Base-by-base conservation (phyloP, 345 rosid species). In the Corchorus capsularis region DNA sequence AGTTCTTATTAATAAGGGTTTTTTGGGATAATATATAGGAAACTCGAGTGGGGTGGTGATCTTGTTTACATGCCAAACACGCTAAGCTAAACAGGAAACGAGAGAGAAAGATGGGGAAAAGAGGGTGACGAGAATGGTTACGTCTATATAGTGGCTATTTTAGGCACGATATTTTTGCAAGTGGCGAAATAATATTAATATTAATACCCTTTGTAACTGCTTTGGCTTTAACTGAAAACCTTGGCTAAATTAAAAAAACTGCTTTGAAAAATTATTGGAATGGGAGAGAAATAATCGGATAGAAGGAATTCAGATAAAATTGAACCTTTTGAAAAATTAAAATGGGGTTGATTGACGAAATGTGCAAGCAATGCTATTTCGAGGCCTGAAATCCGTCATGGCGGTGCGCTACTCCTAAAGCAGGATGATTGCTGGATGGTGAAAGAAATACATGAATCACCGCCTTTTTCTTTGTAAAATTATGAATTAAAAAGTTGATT, bases 181-280 rank as follows among this genome's bases (percentile, higher is more conserved):
- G 80, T 76, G 57, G 82, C 49, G 15, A 50, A 41, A 50, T 22
- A 43, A 15, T 47, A 57, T 1, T 22, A 43, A 15, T 47, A 57
- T 1, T 2, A 6, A 60, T 65, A 71, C 74, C 35, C 52, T 56
- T 68, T 27, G 76, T 64, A 77, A 71, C 72, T 84, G 80, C 54
- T 75, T 77, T 61, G 63, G 32, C 79, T 85, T 85, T 77, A 85
- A 74, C 83, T 73, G 79, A 35, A 15, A 15, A 62, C 16, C 65
- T 34, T 15, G 5, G 43, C 43, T 9, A 0, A 27, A 27, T 27
- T 27, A 0, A 39, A 73, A 61, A 53, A 34, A 62, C 43, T 6
- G 61, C 39, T 63, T 61, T 46, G 76, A 46, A 22, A 39, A 39
- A 27, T 27, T 39, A 62, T 20, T 20, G 67, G 49, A 16, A 17